Conservation (phyloP, 331 rosid species). For the Erythrophleum ivorense region DNA sequence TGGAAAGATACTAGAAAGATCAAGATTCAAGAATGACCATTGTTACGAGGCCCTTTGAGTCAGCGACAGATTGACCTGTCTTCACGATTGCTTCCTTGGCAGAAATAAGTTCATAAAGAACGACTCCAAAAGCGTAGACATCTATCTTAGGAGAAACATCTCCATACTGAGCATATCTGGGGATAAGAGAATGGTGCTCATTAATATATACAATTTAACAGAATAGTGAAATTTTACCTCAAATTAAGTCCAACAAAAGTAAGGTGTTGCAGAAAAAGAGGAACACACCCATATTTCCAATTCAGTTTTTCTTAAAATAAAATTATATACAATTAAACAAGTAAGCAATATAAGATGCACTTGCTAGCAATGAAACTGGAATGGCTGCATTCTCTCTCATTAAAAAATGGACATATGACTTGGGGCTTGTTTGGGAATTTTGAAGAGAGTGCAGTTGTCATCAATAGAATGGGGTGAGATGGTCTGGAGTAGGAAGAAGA, state of each 20-base stretch:
- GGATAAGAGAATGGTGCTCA: conserved; percentile 29
- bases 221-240: conserved; percentile 15
- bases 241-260: not conserved
- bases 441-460: not conserved
- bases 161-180: conserved; percentile 93
- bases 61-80: conserved; percentile 49
- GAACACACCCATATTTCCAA: not conserved
- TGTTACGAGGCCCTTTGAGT: conserved; percentile 85
- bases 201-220: conserved; percentile 9
- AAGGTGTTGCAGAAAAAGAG: not conserved
- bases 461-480: not conserved
- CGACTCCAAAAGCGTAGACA: conserved; percentile 96
- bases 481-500: not conserved
- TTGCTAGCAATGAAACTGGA: not conserved
- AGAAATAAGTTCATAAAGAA: conserved; percentile 88
- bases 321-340: not conserved
- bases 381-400: not conserved
- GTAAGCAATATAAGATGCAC: not conserved
- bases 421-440: not conserved
- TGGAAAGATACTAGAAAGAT: conserved; percentile 30
- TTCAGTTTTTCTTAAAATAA: not conserved
- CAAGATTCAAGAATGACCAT: conserved; percentile 55
- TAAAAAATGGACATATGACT: not conserved
- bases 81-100: conserved; percentile 87
- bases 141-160: conserved; percentile 94